These are phyloP conservation scores for Xerocomus brunneocitrinus DNA, from an alignment of 768 basidiomycete genomes.

Conservation along the genomic window DNA sequence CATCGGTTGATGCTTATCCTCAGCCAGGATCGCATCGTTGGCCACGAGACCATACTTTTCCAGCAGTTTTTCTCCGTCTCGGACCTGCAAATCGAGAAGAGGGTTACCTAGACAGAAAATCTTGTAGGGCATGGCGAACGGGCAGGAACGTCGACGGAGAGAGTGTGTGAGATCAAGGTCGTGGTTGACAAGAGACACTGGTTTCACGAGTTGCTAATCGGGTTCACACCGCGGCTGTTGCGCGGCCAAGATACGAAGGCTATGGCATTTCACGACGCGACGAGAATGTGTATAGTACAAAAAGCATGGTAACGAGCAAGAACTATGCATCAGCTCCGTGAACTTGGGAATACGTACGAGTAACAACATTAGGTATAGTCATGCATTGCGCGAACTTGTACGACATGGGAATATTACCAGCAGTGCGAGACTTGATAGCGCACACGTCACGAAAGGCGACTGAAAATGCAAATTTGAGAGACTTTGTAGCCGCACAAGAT, in stretches of 20 bases:
- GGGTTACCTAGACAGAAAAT: slow-evolving; percentile 95
- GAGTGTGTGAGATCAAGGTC: slow-evolving; percentile 1
- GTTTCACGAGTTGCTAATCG: slow-evolving; percentile 1
- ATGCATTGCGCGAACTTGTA: slow-evolving; percentile 25
- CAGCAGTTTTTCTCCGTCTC: slow-evolving; percentile 75
- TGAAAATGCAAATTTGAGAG: slow-evolving; percentile 41
- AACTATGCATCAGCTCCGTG: slow-evolving; percentile 4
- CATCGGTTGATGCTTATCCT: slow-evolving; percentile 85
- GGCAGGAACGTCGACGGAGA: slow-evolving; percentile 14
- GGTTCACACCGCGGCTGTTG: not conserved
- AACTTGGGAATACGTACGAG: slow-evolving; percentile 18
- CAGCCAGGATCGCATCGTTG: slow-evolving; percentile 95
- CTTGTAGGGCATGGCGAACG: slow-evolving; percentile 48
- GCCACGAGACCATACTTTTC: slow-evolving; percentile 87
- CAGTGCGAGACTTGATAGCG: slow-evolving; percentile 48
- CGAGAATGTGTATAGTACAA: not conserved
- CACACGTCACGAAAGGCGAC: slow-evolving; percentile 54
- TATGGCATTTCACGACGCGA: not conserved
- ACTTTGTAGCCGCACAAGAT: slow-evolving; percentile 47
- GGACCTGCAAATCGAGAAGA: slow-evolving; percentile 93
- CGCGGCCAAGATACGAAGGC: not conserved
- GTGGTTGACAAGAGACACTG: slow-evolving; percentile 1
- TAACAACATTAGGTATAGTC: slow-evolving; percentile 15
- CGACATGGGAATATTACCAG: slow-evolving; percentile 19
- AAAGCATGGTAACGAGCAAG: not conserved